These are phyloP conservation scores for Camelina hispida DNA, from an alignment of 345 rosid species.

Conservation along the genomic window DNA sequence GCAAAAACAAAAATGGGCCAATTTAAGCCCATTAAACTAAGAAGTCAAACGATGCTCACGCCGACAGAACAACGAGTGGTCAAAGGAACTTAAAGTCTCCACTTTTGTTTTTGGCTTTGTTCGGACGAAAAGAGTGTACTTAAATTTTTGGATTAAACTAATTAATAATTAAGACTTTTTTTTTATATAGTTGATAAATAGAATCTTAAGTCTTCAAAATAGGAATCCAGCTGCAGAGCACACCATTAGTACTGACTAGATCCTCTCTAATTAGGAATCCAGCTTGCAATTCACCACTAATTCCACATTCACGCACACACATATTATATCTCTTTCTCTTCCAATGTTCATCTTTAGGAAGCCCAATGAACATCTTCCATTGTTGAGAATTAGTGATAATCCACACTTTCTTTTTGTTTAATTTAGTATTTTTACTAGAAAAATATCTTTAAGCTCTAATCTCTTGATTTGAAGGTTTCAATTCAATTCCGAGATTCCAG, in stretches of 20 bases:
- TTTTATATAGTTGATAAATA: neutral
- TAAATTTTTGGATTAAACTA: slow-evolving; percentile 36
- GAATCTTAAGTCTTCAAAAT: neutral
- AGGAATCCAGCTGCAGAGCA: slow-evolving; percentile 43
- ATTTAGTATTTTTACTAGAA: neutral
- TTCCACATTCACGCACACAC: slow-evolving; percentile 31
- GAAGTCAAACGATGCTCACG: slow-evolving; percentile 21
- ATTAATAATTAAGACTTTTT: slow-evolving; percentile 28
- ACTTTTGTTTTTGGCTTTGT: slow-evolving; percentile 22
- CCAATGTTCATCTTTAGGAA: slow-evolving; percentile 11
- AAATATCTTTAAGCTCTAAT: neutral
- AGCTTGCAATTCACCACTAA: slow-evolving; percentile 44
- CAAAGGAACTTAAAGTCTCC: slow-evolving; percentile 14
- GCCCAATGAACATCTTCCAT: slow-evolving; percentile 36
- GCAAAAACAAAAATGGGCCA: neutral
- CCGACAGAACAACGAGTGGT: slow-evolving; percentile 36
- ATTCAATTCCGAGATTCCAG: too few species aligned
- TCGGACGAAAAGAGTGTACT: slow-evolving; percentile 38
- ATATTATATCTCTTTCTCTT: slow-evolving; percentile 20
- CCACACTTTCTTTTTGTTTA: neutral
- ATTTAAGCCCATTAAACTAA: neutral
- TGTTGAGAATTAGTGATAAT: slow-evolving; percentile 14
- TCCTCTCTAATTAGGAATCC: slow-evolving; percentile 22
- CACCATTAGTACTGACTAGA: slow-evolving; percentile 12
- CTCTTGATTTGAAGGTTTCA: too few species aligned